phyloP scores from a whole-genome alignment of 179 eudicot genomes.

The Nepenthes alata region DNA sequence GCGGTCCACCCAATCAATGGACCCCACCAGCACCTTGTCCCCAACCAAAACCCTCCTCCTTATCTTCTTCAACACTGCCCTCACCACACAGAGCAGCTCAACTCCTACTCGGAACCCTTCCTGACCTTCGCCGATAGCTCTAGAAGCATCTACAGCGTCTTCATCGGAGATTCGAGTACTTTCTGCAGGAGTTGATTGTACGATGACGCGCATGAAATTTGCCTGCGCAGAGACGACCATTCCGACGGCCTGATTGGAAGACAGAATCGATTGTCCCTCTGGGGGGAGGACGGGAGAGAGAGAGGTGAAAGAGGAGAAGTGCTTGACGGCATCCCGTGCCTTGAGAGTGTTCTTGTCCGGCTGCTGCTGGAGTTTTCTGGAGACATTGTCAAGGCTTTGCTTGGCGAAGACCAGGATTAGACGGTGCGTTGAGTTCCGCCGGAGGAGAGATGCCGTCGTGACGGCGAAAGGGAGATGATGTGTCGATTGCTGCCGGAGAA shows the following conservation, averaged over 20 bases:
- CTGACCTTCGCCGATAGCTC: neutral
- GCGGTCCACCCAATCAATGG: slow-evolving; percentile 77
- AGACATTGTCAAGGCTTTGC: slow-evolving; percentile 19
- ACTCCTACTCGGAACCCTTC: slow-evolving; percentile 13
- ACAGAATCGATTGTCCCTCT: slow-evolving; percentile 23
- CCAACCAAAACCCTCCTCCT: slow-evolving; percentile 77
- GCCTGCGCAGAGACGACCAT: slow-evolving; percentile 71
- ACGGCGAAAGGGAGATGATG: slow-evolving; percentile 8
- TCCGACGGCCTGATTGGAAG: slow-evolving; percentile 49
- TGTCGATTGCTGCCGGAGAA: slow-evolving; percentile 32
- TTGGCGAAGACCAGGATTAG: slow-evolving; percentile 23
- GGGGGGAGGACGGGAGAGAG: slow-evolving; percentile 28
- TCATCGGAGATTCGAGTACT: slow-evolving; percentile 8
- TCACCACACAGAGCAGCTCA: slow-evolving; percentile 78
- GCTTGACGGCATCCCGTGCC: slow-evolving; percentile 39
- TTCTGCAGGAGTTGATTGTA: slow-evolving; percentile 18
- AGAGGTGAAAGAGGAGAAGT: slow-evolving; percentile 29
- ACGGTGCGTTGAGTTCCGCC: slow-evolving; percentile 18
- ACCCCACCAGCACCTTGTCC: slow-evolving; percentile 78
- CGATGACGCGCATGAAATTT: slow-evolving; percentile 94
- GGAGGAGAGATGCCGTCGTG: slow-evolving; percentile 17
- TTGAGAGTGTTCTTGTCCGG: slow-evolving; percentile 34
- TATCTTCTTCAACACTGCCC: slow-evolving; percentile 88
- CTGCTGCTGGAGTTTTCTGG: slow-evolving; percentile 20
- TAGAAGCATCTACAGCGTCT: neutral